Percentiles rank a stretch among this genome's conserved stretches.
These are phyloP conservation scores for Fragaria vesca DNA, from an alignment of 306 rosid species.

Conservation along the genomic window DNA sequence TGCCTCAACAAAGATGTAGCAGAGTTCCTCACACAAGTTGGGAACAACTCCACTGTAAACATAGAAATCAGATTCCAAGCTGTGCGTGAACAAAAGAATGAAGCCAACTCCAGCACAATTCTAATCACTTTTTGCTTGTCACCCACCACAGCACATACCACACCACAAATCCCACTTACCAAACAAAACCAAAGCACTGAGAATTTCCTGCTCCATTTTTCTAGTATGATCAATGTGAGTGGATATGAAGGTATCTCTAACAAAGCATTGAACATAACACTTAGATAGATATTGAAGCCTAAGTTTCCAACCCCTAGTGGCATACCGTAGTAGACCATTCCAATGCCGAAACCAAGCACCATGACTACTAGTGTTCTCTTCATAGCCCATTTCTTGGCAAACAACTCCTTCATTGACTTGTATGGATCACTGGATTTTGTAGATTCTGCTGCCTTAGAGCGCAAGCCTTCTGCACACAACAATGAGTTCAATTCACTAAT, in stretches of 20 bases:
- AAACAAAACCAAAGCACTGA: constrained; percentile 12
- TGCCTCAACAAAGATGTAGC: constrained; percentile 41
- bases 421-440: constrained; percentile 17
- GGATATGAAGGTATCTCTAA: constrained; percentile 40
- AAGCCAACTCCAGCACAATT: constrained; percentile 28
- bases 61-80: constrained; percentile 34
- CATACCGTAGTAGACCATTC: constrained; percentile 48
- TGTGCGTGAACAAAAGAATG: constrained; percentile 31
- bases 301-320: constrained; percentile 39
- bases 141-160: constrained; percentile 16
- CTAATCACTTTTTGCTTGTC: neutral
- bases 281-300: constrained; percentile 37
- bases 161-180: constrained; percentile 17
- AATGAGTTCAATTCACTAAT: neutral
- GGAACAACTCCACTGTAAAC: constrained; percentile 43
- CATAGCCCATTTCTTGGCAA: constrained; percentile 30
- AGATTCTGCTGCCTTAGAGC: neutral
- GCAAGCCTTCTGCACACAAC: neutral
- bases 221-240: constrained; percentile 12
- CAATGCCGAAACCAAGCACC: constrained; percentile 26
- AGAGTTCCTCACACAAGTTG: constrained; percentile 51
- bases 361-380: constrained; percentile 8
- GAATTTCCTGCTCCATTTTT: constrained; percentile 18
- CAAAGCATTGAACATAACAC: constrained; percentile 33
- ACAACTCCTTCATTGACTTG: constrained; percentile 16